A percentile compares a stretch with the other conserved stretches of the same genome.
Evolutionary conservation across 306 rosid genomes (phyloP).

Genomic region (Pyrus betulifolia): DNA sequence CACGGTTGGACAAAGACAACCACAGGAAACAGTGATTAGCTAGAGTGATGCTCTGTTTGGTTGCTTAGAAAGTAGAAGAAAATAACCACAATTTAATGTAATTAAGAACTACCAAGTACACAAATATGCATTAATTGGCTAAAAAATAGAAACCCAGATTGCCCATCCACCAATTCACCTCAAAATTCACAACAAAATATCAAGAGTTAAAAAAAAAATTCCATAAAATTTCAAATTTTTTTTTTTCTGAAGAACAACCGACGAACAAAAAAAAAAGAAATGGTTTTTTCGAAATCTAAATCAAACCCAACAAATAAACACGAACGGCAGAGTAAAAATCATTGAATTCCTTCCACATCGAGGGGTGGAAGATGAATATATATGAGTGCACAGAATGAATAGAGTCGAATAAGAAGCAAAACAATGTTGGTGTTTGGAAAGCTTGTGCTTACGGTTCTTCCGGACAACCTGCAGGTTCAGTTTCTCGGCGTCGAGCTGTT

Average conservation of each 20-base stretch:
- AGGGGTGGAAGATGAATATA: neutral
- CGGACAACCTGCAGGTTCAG: neutral
- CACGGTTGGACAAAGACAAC: conserved; percentile 6
- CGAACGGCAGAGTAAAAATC: neutral
- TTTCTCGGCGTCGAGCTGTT: neutral
- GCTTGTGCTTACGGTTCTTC: neutral
- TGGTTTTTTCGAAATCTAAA: neutral
- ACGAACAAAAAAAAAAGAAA: neutral
- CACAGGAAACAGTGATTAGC: neutral
- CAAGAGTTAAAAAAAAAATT: neutral
- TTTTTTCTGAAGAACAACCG: neutral
- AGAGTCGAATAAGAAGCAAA: neutral
- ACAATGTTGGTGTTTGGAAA: neutral
- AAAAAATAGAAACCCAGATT: neutral
- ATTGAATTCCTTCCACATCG: neutral
- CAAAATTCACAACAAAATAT: neutral
- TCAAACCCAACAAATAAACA: neutral
- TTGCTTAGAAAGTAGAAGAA: neutral
- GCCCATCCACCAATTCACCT: neutral
- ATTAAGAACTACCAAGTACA: neutral
- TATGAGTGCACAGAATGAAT: neutral
- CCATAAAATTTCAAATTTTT: neutral
- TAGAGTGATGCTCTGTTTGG: neutral
- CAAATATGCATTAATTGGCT: neutral
- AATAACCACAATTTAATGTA: neutral